Conservation (phyloP, 2,329 filamentous ascomycete species). For the Ascochyta fabae region DNA sequence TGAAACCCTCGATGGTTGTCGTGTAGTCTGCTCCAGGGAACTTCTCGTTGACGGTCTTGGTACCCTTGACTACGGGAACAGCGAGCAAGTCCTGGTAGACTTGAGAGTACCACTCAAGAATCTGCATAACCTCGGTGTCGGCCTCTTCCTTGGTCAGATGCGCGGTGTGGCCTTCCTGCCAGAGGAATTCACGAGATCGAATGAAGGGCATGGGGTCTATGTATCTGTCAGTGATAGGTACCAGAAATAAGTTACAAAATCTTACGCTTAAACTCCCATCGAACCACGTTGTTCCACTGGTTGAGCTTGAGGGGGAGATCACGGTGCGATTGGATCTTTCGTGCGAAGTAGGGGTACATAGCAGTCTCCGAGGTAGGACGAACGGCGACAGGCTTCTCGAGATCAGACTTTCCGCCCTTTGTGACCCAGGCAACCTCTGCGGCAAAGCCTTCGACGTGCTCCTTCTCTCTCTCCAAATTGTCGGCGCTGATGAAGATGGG, state of each 20-base stretch:
- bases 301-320: constrained; percentile 93
- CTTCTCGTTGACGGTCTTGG: constrained; percentile 97
- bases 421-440: constrained; percentile 91
- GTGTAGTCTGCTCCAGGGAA: constrained; percentile 97
- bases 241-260: constrained; percentile 45
- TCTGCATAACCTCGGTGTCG: constrained; percentile 85
- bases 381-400: constrained; percentile 79
- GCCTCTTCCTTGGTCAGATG: constrained; percentile 85
- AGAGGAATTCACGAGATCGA: constrained; percentile 87
- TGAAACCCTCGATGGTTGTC: constrained; percentile 95
- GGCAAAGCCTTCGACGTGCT: constrained; percentile 96
- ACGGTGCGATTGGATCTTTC: constrained; percentile 96
- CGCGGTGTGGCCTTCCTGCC: constrained; percentile 96
- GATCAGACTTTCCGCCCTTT: constrained; percentile 87
- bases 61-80: constrained; percentile 90
- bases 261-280: constrained; percentile 90
- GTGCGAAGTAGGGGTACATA: constrained; percentile 95
- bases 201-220: constrained; percentile 74
- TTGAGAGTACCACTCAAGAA: constrained; percentile 88
- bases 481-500: constrained; percentile 86
- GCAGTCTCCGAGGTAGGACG: constrained; percentile 76
- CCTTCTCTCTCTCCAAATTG: constrained; percentile 85
- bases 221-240: background rate
- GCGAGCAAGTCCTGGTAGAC: constrained; percentile 94
- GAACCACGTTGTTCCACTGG: constrained; percentile 95